phyloP scores from a whole-genome alignment of 1,284 basidiomycete species.

The Cutaneotrichosporon sp. region DNA sequence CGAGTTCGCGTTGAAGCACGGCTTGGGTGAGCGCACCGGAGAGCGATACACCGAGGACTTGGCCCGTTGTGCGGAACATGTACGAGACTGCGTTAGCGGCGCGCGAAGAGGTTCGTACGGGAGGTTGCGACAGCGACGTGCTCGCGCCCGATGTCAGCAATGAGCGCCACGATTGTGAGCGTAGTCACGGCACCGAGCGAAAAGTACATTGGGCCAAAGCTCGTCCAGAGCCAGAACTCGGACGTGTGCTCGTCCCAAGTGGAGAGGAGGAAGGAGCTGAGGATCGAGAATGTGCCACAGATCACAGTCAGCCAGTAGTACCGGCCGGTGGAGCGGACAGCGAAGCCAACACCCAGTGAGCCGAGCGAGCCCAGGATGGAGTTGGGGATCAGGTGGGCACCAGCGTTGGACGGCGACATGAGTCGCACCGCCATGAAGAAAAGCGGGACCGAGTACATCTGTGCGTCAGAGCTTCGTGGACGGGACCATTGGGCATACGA shows the following conservation, averaged over 20 bases:
- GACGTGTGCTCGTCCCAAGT: conserved; percentile 56
- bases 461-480: conserved; percentile 16
- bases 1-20: conserved; percentile 66
- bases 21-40: conserved; percentile 77
- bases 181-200: conserved; percentile 41
- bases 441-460: conserved; percentile 83
- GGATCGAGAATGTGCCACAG: conserved; percentile 29
- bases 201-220: conserved; percentile 23
- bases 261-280: conserved; percentile 33
- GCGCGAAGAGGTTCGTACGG: conserved; percentile 60
- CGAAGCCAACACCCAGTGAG: conserved; percentile 81
- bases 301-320: conserved; percentile 62
- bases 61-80: conserved; percentile 83
- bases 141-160: conserved; percentile 72
- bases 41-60: conserved; percentile 82
- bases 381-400: conserved; percentile 82
- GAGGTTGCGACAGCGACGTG: conserved; percentile 81
- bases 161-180: conserved; percentile 62
- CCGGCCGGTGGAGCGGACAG: conserved; percentile 76
- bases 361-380: conserved; percentile 77
- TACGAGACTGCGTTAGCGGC: conserved; percentile 68
- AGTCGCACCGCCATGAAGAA: conserved; percentile 85
- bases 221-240: conserved; percentile 39
- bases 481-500: conserved; percentile 59
- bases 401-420: conserved; percentile 67